Base-by-base conservation (phyloP, 768 basidiomycete genomes). In the Mycena leptocephala region DNA sequence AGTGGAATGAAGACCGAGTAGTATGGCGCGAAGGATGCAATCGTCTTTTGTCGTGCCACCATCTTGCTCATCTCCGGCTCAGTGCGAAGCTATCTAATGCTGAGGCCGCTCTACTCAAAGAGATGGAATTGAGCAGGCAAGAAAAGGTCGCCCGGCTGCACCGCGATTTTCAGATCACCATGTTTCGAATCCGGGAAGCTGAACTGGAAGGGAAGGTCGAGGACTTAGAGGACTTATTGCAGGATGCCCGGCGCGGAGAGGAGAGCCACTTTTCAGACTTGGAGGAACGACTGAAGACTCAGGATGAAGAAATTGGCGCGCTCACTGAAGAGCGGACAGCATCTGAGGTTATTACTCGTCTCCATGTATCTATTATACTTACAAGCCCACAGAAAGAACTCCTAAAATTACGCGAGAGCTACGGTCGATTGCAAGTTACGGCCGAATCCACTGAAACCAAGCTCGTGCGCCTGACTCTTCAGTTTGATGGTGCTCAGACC, bases 131-230 rank as follows among this genome's bases (percentile, higher is more conserved):
- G 20, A 82, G 87, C 58, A 86, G 94, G 76, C 84, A 84, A 76
- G 94, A 95, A 85, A 92, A 90, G 67, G 79, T 94, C 39, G 87
- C 90, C 64, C 83, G 90, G 56, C 77, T 94, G 43, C 92, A 93
- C 80, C 86, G 94, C 70, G 95, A 96, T 74, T 91, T 87, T 79
- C 90, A 90, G 80, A 89, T 95, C 65, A 90, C 88, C n/a, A 88
- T 91, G 83, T 95, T 94, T 79, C 92, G 93, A 82, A 87, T 87
- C 24, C 87, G 88, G 63, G 94, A 95, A 78, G 85, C 86, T 18
- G 92, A 93, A 77, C 83, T 94, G 58, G 92, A 94, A 79, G 81
- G 84, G 51, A 88, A 87, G 74, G 82, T 94, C 11, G 86, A 84
- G 28, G 87, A 90, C 43, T 79, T 92, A n/a, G 89, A 93, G 81